These are phyloP conservation scores for Cudoniella acicularis DNA, from an alignment of 495 filamentous ascomycete genomes.

Conservation along the genomic window DNA sequence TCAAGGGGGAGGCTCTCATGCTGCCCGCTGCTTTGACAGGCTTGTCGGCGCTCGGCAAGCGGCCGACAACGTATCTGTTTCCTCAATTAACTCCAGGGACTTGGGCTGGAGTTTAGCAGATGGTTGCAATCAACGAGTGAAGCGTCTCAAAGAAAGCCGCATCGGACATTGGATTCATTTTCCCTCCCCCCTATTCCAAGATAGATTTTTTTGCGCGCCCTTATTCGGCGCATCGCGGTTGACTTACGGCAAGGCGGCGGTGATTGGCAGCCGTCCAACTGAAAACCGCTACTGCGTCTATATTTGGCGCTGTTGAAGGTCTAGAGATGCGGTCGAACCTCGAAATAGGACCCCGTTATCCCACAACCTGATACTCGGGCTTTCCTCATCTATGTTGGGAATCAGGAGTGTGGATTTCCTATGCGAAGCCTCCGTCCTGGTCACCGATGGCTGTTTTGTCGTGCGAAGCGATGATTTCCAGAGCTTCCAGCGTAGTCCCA, in stretches of 20 bases:
- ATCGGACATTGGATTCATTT: not conserved
- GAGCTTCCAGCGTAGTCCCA: too few species aligned
- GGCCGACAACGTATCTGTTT: not conserved
- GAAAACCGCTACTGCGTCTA: not conserved
- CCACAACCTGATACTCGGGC: not conserved
- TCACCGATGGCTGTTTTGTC: not conserved
- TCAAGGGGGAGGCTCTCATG: not conserved
- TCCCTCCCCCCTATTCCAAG: not conserved
- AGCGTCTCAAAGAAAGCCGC: not conserved
- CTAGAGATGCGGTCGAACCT: not conserved
- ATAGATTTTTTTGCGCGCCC: too few species aligned
- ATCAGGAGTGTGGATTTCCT: too few species aligned
- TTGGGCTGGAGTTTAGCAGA: too few species aligned
- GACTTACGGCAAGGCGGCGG: too few species aligned
- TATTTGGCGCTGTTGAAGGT: not conserved
- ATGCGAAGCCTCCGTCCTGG: too few species aligned
- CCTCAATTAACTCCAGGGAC: not conserved
- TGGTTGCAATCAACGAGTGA: too few species aligned
- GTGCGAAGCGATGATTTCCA: not conserved
- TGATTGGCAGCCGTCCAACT: too few species aligned
- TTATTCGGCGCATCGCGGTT: not conserved
- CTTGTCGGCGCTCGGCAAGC: not conserved
- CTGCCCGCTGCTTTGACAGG: not conserved
- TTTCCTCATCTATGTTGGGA: not conserved
- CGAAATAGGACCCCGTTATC: not conserved